Evolutionary conservation across 352 stramenopile species (phyloP).

Genomic region (Nothophytophthora sp.): DNA sequence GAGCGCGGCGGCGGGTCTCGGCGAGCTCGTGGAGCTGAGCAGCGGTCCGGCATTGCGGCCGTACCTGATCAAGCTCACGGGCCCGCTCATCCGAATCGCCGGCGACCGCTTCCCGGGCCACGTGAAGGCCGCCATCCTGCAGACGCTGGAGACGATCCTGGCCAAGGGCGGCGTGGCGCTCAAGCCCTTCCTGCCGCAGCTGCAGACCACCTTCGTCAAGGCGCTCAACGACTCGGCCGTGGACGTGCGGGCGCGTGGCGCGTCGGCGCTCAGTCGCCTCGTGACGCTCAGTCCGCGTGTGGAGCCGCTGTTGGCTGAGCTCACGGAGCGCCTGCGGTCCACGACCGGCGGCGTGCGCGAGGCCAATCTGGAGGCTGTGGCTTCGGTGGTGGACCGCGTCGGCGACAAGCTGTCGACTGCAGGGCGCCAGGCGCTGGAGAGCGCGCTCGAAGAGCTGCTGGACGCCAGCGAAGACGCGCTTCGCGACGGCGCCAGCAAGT

Average conservation of each 20-base stretch:
- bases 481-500: slow-evolving; percentile 68
- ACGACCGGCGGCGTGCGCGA: slow-evolving; percentile 74
- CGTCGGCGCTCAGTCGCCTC: slow-evolving; percentile 92
- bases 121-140: slow-evolving; percentile 98
- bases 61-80: slow-evolving; percentile 98
- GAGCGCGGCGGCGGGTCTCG: slow-evolving; percentile 93
- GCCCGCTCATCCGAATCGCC: slow-evolving; percentile 98
- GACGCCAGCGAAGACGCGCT: slow-evolving; percentile 64
- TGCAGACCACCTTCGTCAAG: slow-evolving; percentile 99
- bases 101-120: slow-evolving; percentile 97
- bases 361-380: slow-evolving; percentile 74
- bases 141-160: slow-evolving; percentile 97
- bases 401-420: slow-evolving; percentile 70
- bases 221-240: slow-evolving; percentile 96
- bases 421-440: slow-evolving; percentile 50
- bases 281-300: slow-evolving; percentile 95
- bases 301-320: slow-evolving; percentile 95
- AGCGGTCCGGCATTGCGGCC: slow-evolving; percentile 88
- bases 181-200: slow-evolving; percentile 99
- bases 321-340: slow-evolving; percentile 82
- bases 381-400: slow-evolving; percentile 61
- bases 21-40: slow-evolving; percentile 97
- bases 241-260: slow-evolving; percentile 91
- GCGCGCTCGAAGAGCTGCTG: slow-evolving; percentile 67
- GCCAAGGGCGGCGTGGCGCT: slow-evolving; percentile 96